Percentiles rank a stretch among this genome's conserved stretches.
phyloP scores from a whole-genome alignment of 495 filamentous ascomycete genomes.

The Sphaerosporella brunnea region DNA sequence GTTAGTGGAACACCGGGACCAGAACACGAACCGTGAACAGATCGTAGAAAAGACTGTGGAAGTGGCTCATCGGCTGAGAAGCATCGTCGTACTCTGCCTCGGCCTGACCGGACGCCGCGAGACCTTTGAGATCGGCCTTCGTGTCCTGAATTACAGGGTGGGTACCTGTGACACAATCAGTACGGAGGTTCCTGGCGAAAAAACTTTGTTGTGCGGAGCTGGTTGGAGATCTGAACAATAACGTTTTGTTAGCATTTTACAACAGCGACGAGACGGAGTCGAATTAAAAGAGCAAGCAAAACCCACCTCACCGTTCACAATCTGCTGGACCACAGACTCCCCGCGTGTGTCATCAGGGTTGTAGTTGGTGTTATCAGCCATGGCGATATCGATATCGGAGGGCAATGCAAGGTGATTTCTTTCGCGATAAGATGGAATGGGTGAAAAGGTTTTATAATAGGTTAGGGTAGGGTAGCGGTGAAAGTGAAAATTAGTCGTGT shows the following conservation, averaged over 20 bases:
- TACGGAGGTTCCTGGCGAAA: background rate
- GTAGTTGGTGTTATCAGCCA: constrained; percentile 9
- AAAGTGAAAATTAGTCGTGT: background rate
- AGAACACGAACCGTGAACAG: constrained; percentile 47
- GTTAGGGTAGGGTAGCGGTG: background rate
- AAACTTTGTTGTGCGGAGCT: no score
- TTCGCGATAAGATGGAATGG: background rate
- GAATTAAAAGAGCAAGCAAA: background rate
- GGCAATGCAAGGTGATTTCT: background rate
- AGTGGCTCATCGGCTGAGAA: constrained; percentile 81
- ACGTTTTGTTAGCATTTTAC: no score
- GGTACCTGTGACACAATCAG: constrained; percentile 11
- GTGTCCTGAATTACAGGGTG: constrained; percentile 17
- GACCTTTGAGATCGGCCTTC: constrained; percentile 18
- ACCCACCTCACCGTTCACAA: constrained; percentile 22
- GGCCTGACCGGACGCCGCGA: constrained; percentile 11
- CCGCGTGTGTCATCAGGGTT: constrained; percentile 6
- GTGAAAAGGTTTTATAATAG: background rate
- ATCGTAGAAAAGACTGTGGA: constrained; percentile 89
- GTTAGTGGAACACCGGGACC: no score
- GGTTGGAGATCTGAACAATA: no score
- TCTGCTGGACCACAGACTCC: constrained; percentile 14
- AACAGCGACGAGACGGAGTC: background rate
- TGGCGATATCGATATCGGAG: background rate
- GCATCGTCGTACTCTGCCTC: constrained; percentile 43